Conservation (phyloP, 768 basidiomycete species). For the Boletellus ananas region DNA sequence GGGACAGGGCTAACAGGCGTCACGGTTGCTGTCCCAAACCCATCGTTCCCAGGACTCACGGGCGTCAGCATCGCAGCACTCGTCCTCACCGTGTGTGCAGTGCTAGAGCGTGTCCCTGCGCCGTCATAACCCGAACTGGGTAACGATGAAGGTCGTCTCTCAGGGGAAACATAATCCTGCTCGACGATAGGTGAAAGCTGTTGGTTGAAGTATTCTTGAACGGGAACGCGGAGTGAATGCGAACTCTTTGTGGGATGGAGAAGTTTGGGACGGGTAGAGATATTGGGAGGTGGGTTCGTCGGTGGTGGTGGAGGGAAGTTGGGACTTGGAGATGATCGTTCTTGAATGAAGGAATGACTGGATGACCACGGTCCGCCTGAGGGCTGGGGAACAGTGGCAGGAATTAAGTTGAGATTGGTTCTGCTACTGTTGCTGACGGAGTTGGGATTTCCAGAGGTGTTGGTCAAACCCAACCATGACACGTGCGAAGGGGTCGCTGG, state of each 20-base stretch:
- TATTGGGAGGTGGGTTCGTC: slow-evolving; percentile 27
- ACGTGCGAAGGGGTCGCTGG: slow-evolving; percentile 37
- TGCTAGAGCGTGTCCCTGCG: slow-evolving; percentile 24
- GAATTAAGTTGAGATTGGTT: slow-evolving; percentile 2
- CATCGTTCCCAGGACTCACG: slow-evolving; percentile 20
- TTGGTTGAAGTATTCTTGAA: slow-evolving; percentile 25
- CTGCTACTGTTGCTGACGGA: slow-evolving; percentile 2
- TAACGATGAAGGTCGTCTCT: slow-evolving; percentile 35
- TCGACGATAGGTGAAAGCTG: slow-evolving; percentile 67
- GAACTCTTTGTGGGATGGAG: slow-evolving; percentile 34
- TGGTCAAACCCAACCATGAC: slow-evolving; percentile 33
- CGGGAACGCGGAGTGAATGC: slow-evolving; percentile 41
- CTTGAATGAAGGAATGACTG: slow-evolving; percentile 13
- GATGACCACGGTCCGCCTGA: slow-evolving; percentile 10
- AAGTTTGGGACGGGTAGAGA: slow-evolving; percentile 31
- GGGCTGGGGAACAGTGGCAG: neutral
- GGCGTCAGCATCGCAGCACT: slow-evolving; percentile 28
- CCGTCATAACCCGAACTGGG: slow-evolving; percentile 25
- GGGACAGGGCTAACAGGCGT: slow-evolving; percentile 30
- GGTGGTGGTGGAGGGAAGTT: slow-evolving; percentile 34
- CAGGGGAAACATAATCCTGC: slow-evolving; percentile 58
- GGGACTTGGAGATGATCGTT: slow-evolving; percentile 26
- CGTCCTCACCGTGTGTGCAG: slow-evolving; percentile 33
- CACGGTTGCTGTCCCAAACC: slow-evolving; percentile 20
- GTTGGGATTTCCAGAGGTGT: slow-evolving; percentile 5